These are phyloP conservation scores for Fusarium papillatum DNA, from an alignment of 2,329 filamentous ascomycete species.

Conservation along the genomic window DNA sequence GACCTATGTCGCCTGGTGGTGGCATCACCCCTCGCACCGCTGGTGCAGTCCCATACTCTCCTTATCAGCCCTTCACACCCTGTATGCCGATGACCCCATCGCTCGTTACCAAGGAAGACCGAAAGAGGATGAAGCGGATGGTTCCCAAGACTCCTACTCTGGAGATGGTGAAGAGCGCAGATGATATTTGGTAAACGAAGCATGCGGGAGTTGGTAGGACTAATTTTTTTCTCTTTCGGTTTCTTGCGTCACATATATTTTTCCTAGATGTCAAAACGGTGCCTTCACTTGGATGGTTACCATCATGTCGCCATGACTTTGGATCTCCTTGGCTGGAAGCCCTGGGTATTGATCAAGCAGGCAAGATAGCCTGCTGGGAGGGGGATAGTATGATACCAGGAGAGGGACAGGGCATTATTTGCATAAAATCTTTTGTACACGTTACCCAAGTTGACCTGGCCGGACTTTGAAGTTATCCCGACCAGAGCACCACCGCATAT, in stretches of 20 bases:
- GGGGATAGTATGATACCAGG: constrained; percentile 19
- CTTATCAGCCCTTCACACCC: constrained; percentile 85
- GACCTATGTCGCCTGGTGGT: constrained; percentile 67
- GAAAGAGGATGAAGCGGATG: constrained; percentile 76
- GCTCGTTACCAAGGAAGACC: constrained; percentile 77
- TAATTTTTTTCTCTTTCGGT: constrained; percentile 6
- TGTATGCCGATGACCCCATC: constrained; percentile 83
- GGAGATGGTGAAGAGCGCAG: constrained; percentile 71
- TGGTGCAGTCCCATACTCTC: constrained; percentile 77
- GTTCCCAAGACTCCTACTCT: constrained; percentile 74
- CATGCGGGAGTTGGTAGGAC: constrained; percentile 9
- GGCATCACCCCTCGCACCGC: constrained; percentile 74
- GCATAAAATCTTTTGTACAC: constrained; percentile 30
- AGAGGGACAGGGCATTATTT: constrained; percentile 25
- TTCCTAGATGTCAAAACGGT: constrained; percentile 44
- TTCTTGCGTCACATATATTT: constrained; percentile 25
- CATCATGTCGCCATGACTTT: constrained; percentile 43
- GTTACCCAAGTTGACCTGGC: constrained; percentile 7
- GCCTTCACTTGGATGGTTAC: constrained; percentile 17
- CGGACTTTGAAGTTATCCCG: neutral
- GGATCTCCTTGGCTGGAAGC: constrained; percentile 21
- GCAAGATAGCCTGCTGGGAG: constrained; percentile 13
- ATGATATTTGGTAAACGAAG: constrained; percentile 74
- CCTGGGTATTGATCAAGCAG: constrained; percentile 13
- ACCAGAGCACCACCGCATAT: constrained; percentile 6